phyloP scores from a whole-genome alignment of 2,329 filamentous ascomycete genomes.

The Aspergillus sp. region DNA sequence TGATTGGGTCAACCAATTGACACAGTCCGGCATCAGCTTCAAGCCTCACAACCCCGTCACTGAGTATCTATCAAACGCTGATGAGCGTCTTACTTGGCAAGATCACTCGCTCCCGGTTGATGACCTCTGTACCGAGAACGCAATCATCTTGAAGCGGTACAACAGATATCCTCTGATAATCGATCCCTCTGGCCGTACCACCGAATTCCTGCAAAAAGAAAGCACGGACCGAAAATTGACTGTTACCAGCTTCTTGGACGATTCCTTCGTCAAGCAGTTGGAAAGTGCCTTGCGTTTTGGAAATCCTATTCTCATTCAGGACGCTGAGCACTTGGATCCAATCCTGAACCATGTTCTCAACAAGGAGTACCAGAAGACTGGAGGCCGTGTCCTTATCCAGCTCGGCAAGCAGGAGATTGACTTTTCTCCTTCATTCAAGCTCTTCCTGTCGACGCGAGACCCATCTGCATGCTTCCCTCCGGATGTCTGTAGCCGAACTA shows the following conservation, averaged over 20 bases:
- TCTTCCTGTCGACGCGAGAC: slow-evolving; percentile 93
- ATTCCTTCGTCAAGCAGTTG: slow-evolving; percentile 95
- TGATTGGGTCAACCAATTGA: slow-evolving; percentile 92
- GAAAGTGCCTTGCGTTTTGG: slow-evolving; percentile 96
- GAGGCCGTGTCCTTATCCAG: slow-evolving; percentile 95
- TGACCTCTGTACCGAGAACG: slow-evolving; percentile 97
- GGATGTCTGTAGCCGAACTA: slow-evolving; percentile 96
- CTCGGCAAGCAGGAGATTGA: slow-evolving; percentile 98
- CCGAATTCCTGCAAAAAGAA: slow-evolving; percentile 92
- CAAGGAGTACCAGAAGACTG: slow-evolving; percentile 98
- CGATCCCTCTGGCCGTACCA: slow-evolving; percentile 90
- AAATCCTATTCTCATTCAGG: slow-evolving; percentile 97
- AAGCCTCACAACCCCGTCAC: slow-evolving; percentile 93
- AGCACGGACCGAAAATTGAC: slow-evolving; percentile 91
- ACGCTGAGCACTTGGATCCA: slow-evolving; percentile 94
- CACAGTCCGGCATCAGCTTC: slow-evolving; percentile 87
- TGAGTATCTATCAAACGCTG: slow-evolving; percentile 93
- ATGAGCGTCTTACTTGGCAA: slow-evolving; percentile 94
- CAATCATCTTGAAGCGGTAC: slow-evolving; percentile 95
- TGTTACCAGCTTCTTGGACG: slow-evolving; percentile 96
- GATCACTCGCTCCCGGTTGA: slow-evolving; percentile 90
- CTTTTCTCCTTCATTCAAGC: slow-evolving; percentile 93
- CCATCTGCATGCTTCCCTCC: slow-evolving; percentile 94
- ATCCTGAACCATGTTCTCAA: slow-evolving; percentile 98
- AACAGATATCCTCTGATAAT: slow-evolving; percentile 98